Percentiles rank a stretch among this genome's conserved stretches.
Conservation (phyloP, 2,329 filamentous ascomycete genomes). For the Mariannaea sp. region DNA sequence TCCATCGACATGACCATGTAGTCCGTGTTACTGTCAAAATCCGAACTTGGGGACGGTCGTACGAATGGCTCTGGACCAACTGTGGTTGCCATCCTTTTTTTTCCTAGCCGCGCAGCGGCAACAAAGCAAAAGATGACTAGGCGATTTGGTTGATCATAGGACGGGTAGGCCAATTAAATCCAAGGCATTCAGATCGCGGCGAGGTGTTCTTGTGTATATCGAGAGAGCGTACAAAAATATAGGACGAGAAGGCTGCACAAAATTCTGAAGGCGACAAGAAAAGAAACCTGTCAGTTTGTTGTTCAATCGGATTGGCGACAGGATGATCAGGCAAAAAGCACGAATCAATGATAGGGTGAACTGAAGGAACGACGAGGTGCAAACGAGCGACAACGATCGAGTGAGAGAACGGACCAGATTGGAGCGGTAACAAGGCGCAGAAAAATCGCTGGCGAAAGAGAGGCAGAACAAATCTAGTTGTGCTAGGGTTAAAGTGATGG, state of each 20-base stretch:
- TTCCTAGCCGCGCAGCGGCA: conserved; percentile 55
- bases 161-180: conserved; percentile 19
- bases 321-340: conserved; percentile 1
- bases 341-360: background rate
- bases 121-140: conserved; percentile 50
- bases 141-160: conserved; percentile 48
- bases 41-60: conserved; percentile 36
- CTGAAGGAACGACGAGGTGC: background rate
- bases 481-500: conserved; percentile 37
- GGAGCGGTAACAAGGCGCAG: conserved; percentile 22
- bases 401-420: conserved; percentile 30
- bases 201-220: conserved; percentile 13
- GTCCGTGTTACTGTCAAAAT: conserved; percentile 35
- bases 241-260: conserved; percentile 11
- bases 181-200: conserved; percentile 17
- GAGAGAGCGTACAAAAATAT: conserved; percentile 4
- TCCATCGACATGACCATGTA: conserved; percentile 32
- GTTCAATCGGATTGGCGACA: conserved; percentile 14
- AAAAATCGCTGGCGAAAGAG: conserved; percentile 32
- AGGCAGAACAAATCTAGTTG: conserved; percentile 35
- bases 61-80: conserved; percentile 45
- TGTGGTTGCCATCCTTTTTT: conserved; percentile 47
- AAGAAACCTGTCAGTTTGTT: conserved; percentile 14
- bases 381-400: background rate
- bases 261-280: conserved; percentile 12